These are phyloP conservation scores for Prinsepia uniflora DNA, from an alignment of 306 rosid species.

Conservation along the genomic window DNA sequence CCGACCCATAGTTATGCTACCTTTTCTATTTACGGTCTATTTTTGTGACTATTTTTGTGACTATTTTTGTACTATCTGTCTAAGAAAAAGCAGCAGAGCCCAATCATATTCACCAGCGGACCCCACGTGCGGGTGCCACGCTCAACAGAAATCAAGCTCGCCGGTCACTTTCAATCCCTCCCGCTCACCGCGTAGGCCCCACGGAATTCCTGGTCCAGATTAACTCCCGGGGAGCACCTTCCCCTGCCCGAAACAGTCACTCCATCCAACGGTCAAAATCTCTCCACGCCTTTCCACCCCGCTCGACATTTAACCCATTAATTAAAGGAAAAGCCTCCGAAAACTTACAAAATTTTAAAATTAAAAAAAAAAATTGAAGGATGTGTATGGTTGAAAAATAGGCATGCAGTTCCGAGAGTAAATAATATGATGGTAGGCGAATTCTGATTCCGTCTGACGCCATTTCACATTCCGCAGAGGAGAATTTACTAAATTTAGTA, in stretches of 20 bases:
- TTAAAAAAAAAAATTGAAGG: background rate
- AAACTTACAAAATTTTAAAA: background rate
- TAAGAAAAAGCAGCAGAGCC: background rate
- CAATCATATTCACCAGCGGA: background rate
- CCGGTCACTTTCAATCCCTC: slow-evolving; percentile 10
- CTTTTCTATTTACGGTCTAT: background rate
- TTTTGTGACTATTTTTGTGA: background rate
- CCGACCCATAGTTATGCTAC: too few relatives aligned
- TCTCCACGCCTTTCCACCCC: background rate
- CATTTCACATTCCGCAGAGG: background rate
- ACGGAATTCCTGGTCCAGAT: slow-evolving; percentile 24
- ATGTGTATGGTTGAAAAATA: background rate
- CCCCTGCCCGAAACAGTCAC: slow-evolving; percentile 14
- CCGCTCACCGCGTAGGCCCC: slow-evolving; percentile 19
- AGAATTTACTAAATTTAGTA: background rate
- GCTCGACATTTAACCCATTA: slow-evolving; percentile 4
- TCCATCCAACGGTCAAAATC: slow-evolving; percentile 3
- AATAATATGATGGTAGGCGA: background rate
- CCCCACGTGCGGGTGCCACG: background rate
- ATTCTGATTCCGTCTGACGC: background rate
- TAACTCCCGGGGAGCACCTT: slow-evolving; percentile 17
- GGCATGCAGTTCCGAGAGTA: background rate
- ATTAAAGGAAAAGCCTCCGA: background rate
- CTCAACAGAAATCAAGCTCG: background rate
- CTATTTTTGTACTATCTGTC: background rate